Evolutionary conservation across 1,284 basidiomycete genomes (phyloP).

Genomic region (Ceratobasidium sp.): DNA sequence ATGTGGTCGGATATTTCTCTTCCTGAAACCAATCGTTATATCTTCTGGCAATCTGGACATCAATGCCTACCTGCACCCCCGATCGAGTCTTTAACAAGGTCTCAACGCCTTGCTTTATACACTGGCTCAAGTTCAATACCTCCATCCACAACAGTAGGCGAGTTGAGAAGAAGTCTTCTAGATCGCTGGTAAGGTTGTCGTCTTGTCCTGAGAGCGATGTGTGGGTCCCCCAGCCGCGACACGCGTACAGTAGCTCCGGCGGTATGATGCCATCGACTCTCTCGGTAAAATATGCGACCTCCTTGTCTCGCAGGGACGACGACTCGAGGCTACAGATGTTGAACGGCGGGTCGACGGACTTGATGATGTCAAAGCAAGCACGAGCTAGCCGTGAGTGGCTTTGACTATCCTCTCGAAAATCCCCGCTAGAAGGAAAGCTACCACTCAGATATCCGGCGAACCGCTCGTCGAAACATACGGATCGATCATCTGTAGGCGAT

Average conservation of each 20-base stretch:
- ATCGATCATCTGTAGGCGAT: neutral
- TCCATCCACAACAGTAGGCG: constrained; percentile 46
- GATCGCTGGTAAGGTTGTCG: neutral
- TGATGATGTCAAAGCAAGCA: neutral
- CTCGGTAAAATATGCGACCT: neutral
- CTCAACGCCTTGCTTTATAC: neutral
- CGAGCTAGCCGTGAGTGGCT: neutral
- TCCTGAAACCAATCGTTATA: neutral
- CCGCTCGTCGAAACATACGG: neutral
- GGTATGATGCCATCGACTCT: neutral
- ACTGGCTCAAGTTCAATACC: constrained; percentile 39
- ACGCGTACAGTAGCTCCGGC: neutral
- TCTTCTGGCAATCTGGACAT: no score
- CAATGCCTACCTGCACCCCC: neutral
- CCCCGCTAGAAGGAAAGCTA: neutral
- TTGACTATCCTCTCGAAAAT: neutral
- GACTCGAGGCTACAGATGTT: constrained; percentile 20
- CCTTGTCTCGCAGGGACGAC: neutral
- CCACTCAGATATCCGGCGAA: neutral
- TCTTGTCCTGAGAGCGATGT: neutral
- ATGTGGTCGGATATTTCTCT: neutral
- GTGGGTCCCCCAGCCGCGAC: constrained; percentile 8
- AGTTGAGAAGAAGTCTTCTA: constrained; percentile 1
- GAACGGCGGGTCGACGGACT: neutral
- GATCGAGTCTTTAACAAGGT: neutral